Base-by-base conservation (phyloP, 2,329 filamentous ascomycete species). In the Ophiostoma novo-ulmi region DNA sequence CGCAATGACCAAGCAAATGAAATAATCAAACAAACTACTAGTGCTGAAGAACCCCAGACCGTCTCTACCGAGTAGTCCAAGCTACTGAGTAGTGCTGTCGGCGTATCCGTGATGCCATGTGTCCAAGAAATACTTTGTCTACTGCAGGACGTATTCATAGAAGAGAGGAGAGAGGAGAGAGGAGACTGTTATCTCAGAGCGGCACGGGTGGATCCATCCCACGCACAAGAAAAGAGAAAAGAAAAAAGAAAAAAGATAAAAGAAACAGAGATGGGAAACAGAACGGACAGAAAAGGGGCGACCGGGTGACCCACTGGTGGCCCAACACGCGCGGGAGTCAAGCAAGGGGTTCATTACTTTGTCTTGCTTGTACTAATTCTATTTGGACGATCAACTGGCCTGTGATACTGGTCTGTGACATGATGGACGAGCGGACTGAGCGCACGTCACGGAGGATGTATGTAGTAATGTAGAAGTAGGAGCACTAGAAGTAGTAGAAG, bases 401-500 rank as follows among this genome's bases (percentile, higher is more conserved):
- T 63, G 58, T 63, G 58, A 63, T 26, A 63, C 58, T 58, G 58
- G 58, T 63, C 58, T 63, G 58, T 63, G 58, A 63, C 58, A 63
- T 63, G 58, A 63, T 63, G 14, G 58, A 63, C 58, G 58, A 63
- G 58, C 58, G 58, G 58, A 63, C 58, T 63, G 58, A 63, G 58
- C 58, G 58, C 22, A 63, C 26, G 52, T 58, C 52, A 17, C n/a
- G 31, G 17, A 26, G 7, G 61, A 36, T 20, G n/a, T n/a, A n/a
- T n/a, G 35, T 5, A 26, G 3, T 31, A 10, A 22, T n/a, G 52
- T 11, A 6, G 5, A 26, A 31, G 8, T 55, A 11, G 13, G 63
- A 26, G 63, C n/a, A 65, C 31, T 31, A n/a, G 44, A 48, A 17
- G 20, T 17, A 48, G 17, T 31, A n/a, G 44, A 48, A 17, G 20